These are phyloP conservation scores for Sugiyamaella novakii DNA, from an alignment of 1,139 yeast genomes.

Conservation along the genomic window DNA sequence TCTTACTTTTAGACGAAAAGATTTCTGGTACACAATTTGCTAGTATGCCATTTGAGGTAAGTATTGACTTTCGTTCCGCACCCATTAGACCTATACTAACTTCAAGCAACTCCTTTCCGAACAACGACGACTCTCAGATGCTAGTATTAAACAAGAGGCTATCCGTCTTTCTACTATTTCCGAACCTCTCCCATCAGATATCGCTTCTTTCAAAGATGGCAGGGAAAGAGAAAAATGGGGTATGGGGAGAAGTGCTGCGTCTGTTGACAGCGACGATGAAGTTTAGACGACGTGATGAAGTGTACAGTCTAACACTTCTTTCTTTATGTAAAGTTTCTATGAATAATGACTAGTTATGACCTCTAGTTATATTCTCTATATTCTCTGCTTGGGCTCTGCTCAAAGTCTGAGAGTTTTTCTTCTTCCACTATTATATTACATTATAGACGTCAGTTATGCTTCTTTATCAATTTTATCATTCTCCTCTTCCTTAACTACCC, in stretches of 20 bases:
- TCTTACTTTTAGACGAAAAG: constrained; percentile 23
- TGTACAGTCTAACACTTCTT: too few relatives aligned
- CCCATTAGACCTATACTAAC: constrained; percentile 13
- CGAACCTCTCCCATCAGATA: constrained; percentile 33
- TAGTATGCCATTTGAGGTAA: constrained; percentile 25
- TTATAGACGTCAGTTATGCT: not conserved
- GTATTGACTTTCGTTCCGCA: not conserved
- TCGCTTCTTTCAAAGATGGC: constrained; percentile 43
- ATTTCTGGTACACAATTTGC: constrained; percentile 28
- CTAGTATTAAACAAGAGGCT: constrained; percentile 30
- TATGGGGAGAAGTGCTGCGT: constrained; percentile 50
- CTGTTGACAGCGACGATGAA: constrained; percentile 42
- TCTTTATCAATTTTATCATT: not conserved
- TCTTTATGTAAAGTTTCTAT: not conserved
- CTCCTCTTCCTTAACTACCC: constrained; percentile 1
- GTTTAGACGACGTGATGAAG: too few relatives aligned
- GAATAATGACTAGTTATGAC: constrained; percentile 1
- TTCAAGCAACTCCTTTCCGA: constrained; percentile 29
- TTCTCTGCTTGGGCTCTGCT: constrained; percentile 2
- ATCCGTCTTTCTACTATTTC: constrained; percentile 31
- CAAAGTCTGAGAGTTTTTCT: constrained; percentile 1
- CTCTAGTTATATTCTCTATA: too few relatives aligned
- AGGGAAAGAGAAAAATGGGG: constrained; percentile 53
- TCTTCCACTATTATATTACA: too few relatives aligned
- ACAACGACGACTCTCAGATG: constrained; percentile 29